Evolutionary conservation across 2,329 filamentous ascomycete genomes (phyloP).

Genomic region (Talaromyces sp.): DNA sequence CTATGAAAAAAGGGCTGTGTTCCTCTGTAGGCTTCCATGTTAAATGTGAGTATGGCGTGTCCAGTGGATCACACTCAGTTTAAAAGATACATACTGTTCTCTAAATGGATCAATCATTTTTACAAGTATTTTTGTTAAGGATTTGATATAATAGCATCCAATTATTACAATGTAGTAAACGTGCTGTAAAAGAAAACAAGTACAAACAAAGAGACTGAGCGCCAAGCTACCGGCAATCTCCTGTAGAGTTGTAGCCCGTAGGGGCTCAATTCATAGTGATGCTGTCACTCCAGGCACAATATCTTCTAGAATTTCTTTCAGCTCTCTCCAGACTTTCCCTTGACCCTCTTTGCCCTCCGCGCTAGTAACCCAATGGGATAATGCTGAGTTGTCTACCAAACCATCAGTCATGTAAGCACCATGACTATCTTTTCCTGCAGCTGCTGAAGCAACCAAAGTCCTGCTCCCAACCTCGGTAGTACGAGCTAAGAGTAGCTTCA

Average conservation of each 20-base stretch:
- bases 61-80: no score
- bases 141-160: background rate
- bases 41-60: no score
- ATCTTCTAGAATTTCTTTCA: background rate
- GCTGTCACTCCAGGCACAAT: constrained; percentile 14
- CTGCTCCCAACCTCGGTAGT: constrained; percentile 46
- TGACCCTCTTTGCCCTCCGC: background rate
- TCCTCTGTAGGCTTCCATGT: no score
- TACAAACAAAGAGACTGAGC: background rate
- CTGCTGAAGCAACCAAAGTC: constrained; percentile 36
- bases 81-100: no score
- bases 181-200: background rate
- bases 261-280: background rate
- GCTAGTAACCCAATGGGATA: constrained; percentile 20
- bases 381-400: constrained; percentile 17
- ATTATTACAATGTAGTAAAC: background rate
- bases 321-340: constrained; percentile 1
- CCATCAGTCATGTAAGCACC: constrained; percentile 43
- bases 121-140: no score
- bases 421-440: constrained; percentile 37
- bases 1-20: no score
- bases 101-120: no score
- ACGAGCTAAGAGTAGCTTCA: constrained; percentile 36
- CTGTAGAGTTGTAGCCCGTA: background rate
- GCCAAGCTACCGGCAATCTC: background rate